A percentile compares a stretch with the other conserved stretches of the same genome.
These are phyloP conservation scores for Cyberlindnera euphorbiiphila DNA, from an alignment of 805 yeast species.

Conservation along the genomic window DNA sequence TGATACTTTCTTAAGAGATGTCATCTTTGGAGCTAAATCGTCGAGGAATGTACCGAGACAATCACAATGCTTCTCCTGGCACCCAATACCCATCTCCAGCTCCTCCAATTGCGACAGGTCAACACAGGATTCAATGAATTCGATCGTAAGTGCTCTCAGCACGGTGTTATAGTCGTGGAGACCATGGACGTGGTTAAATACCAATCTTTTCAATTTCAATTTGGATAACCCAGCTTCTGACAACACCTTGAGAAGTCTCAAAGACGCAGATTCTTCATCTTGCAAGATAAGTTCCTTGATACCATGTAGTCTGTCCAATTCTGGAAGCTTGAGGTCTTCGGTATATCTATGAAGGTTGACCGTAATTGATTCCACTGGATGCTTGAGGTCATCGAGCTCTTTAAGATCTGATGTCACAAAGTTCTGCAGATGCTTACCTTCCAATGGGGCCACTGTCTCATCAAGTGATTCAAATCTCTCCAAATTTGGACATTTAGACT, in stretches of 20 bases:
- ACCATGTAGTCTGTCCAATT: background rate
- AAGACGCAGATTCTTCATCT: slow-evolving; percentile 35
- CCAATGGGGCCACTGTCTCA: slow-evolving; percentile 12
- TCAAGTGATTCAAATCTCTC: slow-evolving; percentile 12
- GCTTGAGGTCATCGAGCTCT: slow-evolving; percentile 11
- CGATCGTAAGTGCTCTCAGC: slow-evolving; percentile 29
- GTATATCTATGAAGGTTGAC: slow-evolving; percentile 15
- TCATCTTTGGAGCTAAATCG: slow-evolving; percentile 33
- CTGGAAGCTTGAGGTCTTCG: slow-evolving; percentile 8
- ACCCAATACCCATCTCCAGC: slow-evolving; percentile 52
- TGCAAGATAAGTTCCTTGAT: slow-evolving; percentile 29
- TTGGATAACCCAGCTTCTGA: slow-evolving; percentile 19
- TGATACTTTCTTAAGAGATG: slow-evolving; percentile 24
- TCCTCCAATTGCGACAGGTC: slow-evolving; percentile 32
- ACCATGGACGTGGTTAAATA: slow-evolving; percentile 44
- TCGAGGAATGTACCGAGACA: slow-evolving; percentile 44
- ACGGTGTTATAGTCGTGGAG: slow-evolving; percentile 37
- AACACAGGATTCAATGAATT: slow-evolving; percentile 30
- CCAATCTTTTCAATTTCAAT: slow-evolving; percentile 34
- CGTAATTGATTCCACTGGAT: slow-evolving; percentile 4
- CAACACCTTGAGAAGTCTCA: slow-evolving; percentile 33
- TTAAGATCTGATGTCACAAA: slow-evolving; percentile 8
- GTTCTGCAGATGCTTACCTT: slow-evolving; percentile 13
- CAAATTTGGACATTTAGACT: slow-evolving; percentile 20
- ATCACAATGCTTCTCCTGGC: slow-evolving; percentile 42